These are phyloP conservation scores for Trichoderma atrobrunneum DNA, from an alignment of 2,329 filamentous ascomycete genomes.

Conservation along the genomic window DNA sequence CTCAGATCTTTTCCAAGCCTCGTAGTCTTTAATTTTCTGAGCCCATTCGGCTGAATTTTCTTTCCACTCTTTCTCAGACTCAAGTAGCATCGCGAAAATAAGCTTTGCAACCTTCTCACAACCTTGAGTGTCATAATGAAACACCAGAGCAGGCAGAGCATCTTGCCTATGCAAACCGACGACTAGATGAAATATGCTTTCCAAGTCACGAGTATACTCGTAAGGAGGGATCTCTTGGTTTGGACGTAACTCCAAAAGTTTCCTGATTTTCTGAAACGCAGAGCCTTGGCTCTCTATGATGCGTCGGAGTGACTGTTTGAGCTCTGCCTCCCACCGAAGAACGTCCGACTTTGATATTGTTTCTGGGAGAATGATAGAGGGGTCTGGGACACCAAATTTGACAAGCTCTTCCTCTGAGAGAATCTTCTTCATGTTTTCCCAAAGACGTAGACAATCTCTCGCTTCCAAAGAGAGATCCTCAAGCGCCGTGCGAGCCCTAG, in stretches of 20 bases:
- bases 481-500: conserved; percentile 10
- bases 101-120: conserved; percentile 59
- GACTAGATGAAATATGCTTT: conserved; percentile 49
- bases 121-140: conserved; percentile 67
- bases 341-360: conserved; percentile 64
- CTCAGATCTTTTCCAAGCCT: conserved; percentile 28
- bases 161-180: conserved; percentile 59
- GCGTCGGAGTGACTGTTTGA: conserved; percentile 56
- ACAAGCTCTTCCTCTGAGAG: background rate
- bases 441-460: conserved; percentile 13
- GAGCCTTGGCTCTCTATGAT: conserved; percentile 58
- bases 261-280: conserved; percentile 43
- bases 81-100: conserved; percentile 50
- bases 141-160: conserved; percentile 70
- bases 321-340: conserved; percentile 58
- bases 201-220: background rate
- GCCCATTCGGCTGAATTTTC: conserved; percentile 42
- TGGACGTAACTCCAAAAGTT: conserved; percentile 39
- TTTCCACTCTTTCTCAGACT: conserved; percentile 50
- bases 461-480: conserved; percentile 15
- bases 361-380: conserved; percentile 38
- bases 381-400: background rate
- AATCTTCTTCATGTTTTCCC: conserved; percentile 3
- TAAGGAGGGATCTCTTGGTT: fast-evolving
- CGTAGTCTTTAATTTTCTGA: conserved; percentile 28